Evolutionary conservation across 2,329 filamentous ascomycete genomes (phyloP).

Genomic region (Fusarium gaditjirri): DNA sequence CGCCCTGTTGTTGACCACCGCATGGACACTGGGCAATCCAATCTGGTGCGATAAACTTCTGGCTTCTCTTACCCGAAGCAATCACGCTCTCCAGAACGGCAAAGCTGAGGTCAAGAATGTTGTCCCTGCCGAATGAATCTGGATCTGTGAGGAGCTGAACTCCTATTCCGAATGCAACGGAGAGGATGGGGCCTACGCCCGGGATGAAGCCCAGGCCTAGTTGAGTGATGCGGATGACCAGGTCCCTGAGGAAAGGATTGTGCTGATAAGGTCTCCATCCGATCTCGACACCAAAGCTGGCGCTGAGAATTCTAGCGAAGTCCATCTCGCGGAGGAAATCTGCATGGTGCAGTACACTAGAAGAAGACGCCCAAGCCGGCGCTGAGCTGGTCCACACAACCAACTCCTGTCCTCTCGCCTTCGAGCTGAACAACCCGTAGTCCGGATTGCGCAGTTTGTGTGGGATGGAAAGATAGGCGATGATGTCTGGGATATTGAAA

Average conservation of each 20-base stretch:
- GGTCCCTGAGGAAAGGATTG: background rate
- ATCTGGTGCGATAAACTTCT: background rate
- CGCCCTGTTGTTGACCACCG: accelerated
- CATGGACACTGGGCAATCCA: background rate
- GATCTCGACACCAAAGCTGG: slow-evolving; percentile 6
- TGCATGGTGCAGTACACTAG: accelerated
- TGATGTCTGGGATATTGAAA: background rate
- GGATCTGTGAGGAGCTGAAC: slow-evolving; percentile 7
- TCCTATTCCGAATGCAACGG: slow-evolving; percentile 6
- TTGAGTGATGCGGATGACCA: background rate
- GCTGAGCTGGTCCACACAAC: background rate
- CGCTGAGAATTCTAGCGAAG: background rate
- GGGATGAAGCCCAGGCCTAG: slow-evolving; percentile 1
- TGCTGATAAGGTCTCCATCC: slow-evolving; percentile 14
- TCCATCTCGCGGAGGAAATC: slow-evolving; percentile 16
- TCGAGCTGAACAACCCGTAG: background rate
- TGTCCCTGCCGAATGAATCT: background rate
- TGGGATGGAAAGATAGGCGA: slow-evolving; percentile 5
- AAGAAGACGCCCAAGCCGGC: background rate
- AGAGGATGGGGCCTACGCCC: background rate
- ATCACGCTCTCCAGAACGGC: background rate
- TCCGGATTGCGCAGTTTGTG: slow-evolving; percentile 12
- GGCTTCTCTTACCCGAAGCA: background rate
- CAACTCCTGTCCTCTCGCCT: background rate
- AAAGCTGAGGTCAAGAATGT: background rate